phyloP scores from a whole-genome alignment of 1,139 yeast genomes.

The Candida anutae region DNA sequence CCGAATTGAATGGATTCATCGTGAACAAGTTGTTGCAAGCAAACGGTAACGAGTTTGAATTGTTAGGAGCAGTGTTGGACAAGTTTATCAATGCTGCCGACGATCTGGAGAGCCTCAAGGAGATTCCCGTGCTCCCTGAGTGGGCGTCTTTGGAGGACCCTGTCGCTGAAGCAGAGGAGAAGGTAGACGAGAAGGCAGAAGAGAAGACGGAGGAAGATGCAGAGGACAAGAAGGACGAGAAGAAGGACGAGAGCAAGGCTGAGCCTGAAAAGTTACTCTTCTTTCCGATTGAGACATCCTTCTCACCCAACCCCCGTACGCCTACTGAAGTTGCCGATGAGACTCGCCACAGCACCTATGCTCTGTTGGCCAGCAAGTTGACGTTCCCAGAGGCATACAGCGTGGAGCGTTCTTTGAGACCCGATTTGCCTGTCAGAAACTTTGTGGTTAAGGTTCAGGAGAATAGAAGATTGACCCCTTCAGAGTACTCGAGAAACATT shows the following conservation, averaged over 20 bases:
- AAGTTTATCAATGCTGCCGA: slow-evolving; percentile 51
- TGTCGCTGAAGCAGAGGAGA: slow-evolving; percentile 10
- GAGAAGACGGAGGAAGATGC: slow-evolving; percentile 9
- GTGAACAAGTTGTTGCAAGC: slow-evolving; percentile 78
- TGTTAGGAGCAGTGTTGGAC: slow-evolving; percentile 75
- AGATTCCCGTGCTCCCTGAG: slow-evolving; percentile 35
- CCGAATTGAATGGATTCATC: slow-evolving; percentile 55
- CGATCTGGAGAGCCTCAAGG: slow-evolving; percentile 39
- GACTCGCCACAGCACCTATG: slow-evolving; percentile 27
- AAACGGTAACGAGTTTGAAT: slow-evolving; percentile 74
- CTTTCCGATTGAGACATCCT: slow-evolving; percentile 54
- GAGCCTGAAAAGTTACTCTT: slow-evolving; percentile 29
- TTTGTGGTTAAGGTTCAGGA: slow-evolving; percentile 86
- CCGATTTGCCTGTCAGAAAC: slow-evolving; percentile 82
- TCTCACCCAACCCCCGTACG: slow-evolving; percentile 49
- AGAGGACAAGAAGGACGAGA: slow-evolving; percentile 13
- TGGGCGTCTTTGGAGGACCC: slow-evolving; percentile 29
- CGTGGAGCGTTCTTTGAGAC: slow-evolving; percentile 56
- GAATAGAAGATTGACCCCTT: slow-evolving; percentile 89
- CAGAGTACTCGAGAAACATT: slow-evolving; percentile 84
- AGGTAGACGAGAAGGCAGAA: slow-evolving; percentile 10
- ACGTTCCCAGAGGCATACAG: slow-evolving; percentile 77
- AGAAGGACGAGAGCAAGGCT: slow-evolving; percentile 19
- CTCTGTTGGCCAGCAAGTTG: slow-evolving; percentile 61
- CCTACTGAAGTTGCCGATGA: slow-evolving; percentile 31